Base-by-base conservation (phyloP, 352 stramenopile species). In the Peronospora farinosa region DNA sequence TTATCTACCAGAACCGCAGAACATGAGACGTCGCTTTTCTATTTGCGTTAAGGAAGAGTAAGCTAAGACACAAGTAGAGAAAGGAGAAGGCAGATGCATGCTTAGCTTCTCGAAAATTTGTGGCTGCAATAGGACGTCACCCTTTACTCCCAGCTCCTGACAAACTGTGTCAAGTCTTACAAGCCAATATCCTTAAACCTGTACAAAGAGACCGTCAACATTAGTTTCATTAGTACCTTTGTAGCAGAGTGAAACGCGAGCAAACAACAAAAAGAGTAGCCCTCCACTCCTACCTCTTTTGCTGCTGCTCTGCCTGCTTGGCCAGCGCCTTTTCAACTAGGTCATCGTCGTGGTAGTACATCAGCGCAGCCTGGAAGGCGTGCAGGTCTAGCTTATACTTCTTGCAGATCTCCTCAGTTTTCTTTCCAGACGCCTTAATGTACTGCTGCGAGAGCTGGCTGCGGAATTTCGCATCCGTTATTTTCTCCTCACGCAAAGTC, bases 341-440 rank as follows among this genome's bases (percentile, higher is more conserved):
- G 0, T 66, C 56, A 49, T 92, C 67, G 53, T 92, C 78, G 59
- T 92, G 74, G 64, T 84, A 92, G 46, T 74, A 88, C 51, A 89
- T 66, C 28, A 92, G 74, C 41, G 81, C 81, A 39, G 65, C 59
- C 42, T 90, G 81, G 43, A 92, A 89, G 36, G 73, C 65, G 41
- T 63, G 62, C 54, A 90, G n/a, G 33, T 89, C 70, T 13, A 92
- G 45, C 44, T 82, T 58, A 40, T 57, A 57, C 40, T 72, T 66
- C 8, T 31, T 45, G 44, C 76, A 88, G 28, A 88, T 62, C 45
- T 70, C 42, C 33, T 78, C 68, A 2, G 76, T 89, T 37, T 74
- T 63, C 38, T 72, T 71, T 15, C 73, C 70, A 16, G 81, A 88
- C 15, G 71, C 71, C 44, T 78, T 72, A 27, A 89, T 50, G 57